Base-by-base conservation (phyloP, 805 yeast species). In the Pichia occidentalis region DNA sequence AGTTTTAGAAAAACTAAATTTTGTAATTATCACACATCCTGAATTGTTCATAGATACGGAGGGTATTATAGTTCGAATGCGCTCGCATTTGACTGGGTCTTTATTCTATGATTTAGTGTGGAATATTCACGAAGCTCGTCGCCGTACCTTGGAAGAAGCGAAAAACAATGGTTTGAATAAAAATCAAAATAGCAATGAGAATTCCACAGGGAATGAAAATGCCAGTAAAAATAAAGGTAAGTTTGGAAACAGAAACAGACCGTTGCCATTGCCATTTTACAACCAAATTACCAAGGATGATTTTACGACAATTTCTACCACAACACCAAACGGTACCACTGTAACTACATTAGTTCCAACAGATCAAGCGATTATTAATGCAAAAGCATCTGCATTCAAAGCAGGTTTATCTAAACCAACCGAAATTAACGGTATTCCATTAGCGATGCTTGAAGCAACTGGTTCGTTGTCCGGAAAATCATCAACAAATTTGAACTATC, bases 291-390 rank as follows among this genome's bases (percentile, higher is more conserved):
- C 88, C 22, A 80, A 77, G 50, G 96, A 87, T 56, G 90, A 85
- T 56, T 87, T 85, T 63, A 81, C 80, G 35, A 80, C 95, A 0
- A 76, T 83, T 22, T 80, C 87, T 1, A 77, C 85, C 2, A 87
- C 95, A 0, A 82, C 95, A 0, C 95, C 95, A 1, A 85, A 85
- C 48, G 97, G 97, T 39, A 87, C 96, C 0, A 85, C 96, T 0
- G 71, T 86, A 17, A 87, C 96, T 1, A 86, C 88, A 0, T 69
- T 87, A 47, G 88, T 85, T 1, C 96, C 95, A 2, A 85, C 95
- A 0, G 82, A 81, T 53, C 75, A 74, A 43, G 92, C 94, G 0
- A 68, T 84, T 63, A 62, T 62, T 22, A 73, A 71, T 39, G 85
- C 85, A 1, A 68, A 74, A 17, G 73, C 72, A 29, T 65, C 67